Base-by-base conservation (phyloP, 306 rosid species). In the Castanopsis chinensis region DNA sequence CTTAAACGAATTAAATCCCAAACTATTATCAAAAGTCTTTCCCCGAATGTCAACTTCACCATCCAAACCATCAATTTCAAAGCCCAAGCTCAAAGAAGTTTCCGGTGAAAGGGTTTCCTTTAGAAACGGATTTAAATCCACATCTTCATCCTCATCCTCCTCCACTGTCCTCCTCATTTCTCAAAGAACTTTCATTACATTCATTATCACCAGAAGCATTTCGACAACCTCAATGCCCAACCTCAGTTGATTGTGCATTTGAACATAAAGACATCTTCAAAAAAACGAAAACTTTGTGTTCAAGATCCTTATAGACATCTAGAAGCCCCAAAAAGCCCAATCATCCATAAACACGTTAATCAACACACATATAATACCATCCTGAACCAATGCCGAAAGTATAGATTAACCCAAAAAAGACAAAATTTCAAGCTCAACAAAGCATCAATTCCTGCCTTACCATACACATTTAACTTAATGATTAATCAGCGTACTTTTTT, bases 21-120 rank as follows among this genome's bases (percentile, higher is more conserved):
- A 71, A 52, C 79, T n/a, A 67, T 19, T 59, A 61, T 56, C 80
- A 58, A 43, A 3, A 19, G 17, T 21, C 27, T 59, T 78, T 71
- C 65, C 41, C 59, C 79, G 77, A 73, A 87, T 84, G 52, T 77
- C 81, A 72, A 77, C 87, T 82, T 83, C 86, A 49, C 88, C 87
- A 78, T 90, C 90, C 74, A 91, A 84, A 81, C 90, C 95, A 77
- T 88, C 97, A 75, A 80, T 85, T 81, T 85, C 99, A 51, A 95
- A 92, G 87, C 97, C 92, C 88, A 91, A 86, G 84, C 97, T 92
- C 23, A 93, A 94, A 49, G 94, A 91, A 73, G 97, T 94, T 89
- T 92, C 97, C 0, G 82, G 90, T 5, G 90, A 94, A 68, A 69
- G 90, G 57, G 88, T 80, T 76, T 88, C 97, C 87, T 88, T 90